Base-by-base conservation (phyloP, 176 grass and related monocot species). In the Thinopyrum elongatum region DNA sequence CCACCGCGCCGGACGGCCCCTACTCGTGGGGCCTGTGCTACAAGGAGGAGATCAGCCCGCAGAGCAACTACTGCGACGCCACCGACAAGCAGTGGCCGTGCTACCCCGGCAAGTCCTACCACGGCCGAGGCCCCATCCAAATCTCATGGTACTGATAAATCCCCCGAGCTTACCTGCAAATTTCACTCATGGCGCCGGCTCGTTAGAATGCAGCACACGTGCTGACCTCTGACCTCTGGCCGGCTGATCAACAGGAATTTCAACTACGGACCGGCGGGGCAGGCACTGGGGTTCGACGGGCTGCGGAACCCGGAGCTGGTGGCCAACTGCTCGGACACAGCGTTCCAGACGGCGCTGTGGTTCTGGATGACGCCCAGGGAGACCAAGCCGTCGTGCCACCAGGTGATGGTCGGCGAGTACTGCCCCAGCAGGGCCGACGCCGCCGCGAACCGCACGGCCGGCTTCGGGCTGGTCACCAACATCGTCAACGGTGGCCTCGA, bases 91-190 rank as follows among this genome's bases (percentile, higher is more conserved):
- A 86, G 76, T 97, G 94, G 94, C 92, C 90, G 12, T 97, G 94
- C 77, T 87, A 87, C 61, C 87, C 92, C 10, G 92, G 94, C 90
- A 94, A 94, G 88, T 89, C 95, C 44, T 97, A 97, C 80, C 83
- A 94, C 13, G 94, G 94, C 3, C 75, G 94, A 77, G 94, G 94
- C 1, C 94, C 94, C 38, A 97, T 97, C 80, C 92, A 97, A 84
- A 25, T 97, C 19, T 97, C 95, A 3, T 94, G 95, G 92, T 94
- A 86, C 72, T 53, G 49, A 53, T 0, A 42, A 72, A 25, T 25
- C 0, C 8, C 25, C 39, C 8, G 62, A 23, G 53, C 3, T 22
- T 39, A 14, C 8, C 21, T 35, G 8, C 38, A 42, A 44, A 73
- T 72, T 26, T 19, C 6, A n/a, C 8, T 12, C n/a, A n/a, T 53